Percentiles rank a stretch among this genome's conserved stretches.
Evolutionary conservation across 805 yeast genomes (phyloP).

Genomic region (Yarrowia sp.): DNA sequence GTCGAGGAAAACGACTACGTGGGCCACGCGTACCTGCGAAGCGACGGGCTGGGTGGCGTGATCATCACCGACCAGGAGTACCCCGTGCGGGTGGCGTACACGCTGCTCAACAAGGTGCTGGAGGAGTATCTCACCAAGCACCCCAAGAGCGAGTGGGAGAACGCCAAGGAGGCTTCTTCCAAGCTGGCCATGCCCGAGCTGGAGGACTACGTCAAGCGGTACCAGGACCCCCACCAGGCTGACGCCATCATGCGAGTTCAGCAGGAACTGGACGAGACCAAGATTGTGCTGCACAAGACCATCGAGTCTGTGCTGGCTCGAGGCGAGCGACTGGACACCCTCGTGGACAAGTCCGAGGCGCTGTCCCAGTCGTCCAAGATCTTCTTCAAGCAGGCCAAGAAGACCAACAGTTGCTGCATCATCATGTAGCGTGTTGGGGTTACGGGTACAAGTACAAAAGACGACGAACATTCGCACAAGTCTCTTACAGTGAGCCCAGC

Average conservation of each 20-base stretch:
- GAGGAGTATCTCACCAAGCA: slow-evolving; percentile 89
- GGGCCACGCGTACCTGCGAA: slow-evolving; percentile 89
- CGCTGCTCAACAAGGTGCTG: slow-evolving; percentile 84
- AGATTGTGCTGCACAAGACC: slow-evolving; percentile 93
- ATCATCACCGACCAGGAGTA: slow-evolving; percentile 93
- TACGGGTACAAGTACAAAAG: neutral
- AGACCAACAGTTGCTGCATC: slow-evolving; percentile 87
- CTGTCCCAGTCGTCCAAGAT: slow-evolving; percentile 85
- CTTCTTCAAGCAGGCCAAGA: slow-evolving; percentile 97
- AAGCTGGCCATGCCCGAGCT: slow-evolving; percentile 64
- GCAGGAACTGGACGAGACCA: slow-evolving; percentile 96
- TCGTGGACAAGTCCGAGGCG: slow-evolving; percentile 95
- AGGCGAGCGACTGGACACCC: slow-evolving; percentile 92
- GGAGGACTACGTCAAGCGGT: slow-evolving; percentile 74
- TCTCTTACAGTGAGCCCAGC: no score
- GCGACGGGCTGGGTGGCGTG: slow-evolving; percentile 92
- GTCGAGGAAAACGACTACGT: slow-evolving; percentile 74
- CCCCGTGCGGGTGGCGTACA: slow-evolving; percentile 96
- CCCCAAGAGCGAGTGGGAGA: slow-evolving; percentile 74
- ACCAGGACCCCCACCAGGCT: slow-evolving; percentile 97
- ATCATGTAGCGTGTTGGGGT: slow-evolving; percentile 56
- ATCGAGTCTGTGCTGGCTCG: slow-evolving; percentile 93
- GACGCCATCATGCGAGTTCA: slow-evolving; percentile 97
- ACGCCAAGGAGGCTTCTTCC: slow-evolving; percentile 54
- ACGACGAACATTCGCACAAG: neutral